Evolutionary conservation across 1,284 basidiomycete species (phyloP).

Genomic region (Malassezia vespertilionis): DNA sequence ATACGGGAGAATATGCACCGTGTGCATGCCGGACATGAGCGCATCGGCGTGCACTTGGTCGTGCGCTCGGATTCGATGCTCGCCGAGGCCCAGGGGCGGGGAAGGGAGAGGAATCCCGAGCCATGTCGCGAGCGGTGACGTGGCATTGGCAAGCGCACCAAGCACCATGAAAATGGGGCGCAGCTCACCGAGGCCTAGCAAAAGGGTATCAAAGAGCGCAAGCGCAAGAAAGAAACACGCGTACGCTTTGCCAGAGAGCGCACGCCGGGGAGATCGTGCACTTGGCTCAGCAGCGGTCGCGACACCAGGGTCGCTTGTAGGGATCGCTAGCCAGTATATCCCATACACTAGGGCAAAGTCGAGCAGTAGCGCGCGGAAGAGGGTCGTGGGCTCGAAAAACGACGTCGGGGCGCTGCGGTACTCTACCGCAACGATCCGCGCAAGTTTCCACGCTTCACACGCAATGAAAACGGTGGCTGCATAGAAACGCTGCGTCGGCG

Average conservation of each 20-base stretch:
- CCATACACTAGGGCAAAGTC: slow-evolving; percentile 16
- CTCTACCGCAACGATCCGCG: slow-evolving; percentile 2
- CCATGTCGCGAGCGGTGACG: not conserved
- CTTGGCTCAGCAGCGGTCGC: not conserved
- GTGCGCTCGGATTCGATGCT: slow-evolving; percentile 47
- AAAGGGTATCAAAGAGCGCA: slow-evolving; percentile 19
- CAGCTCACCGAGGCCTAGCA: slow-evolving; percentile 19
- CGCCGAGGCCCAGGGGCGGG: slow-evolving; percentile 47
- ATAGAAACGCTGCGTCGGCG: slow-evolving; percentile 54
- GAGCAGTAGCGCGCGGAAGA: slow-evolving; percentile 12
- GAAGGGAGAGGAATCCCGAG: slow-evolving; percentile 40
- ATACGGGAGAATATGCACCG: slow-evolving; percentile 69
- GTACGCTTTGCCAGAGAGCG: slow-evolving; percentile 18
- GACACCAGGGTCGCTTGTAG: slow-evolving; percentile 47
- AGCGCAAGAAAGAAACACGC: slow-evolving; percentile 21
- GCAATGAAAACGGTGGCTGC: slow-evolving; percentile 51
- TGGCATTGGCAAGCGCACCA: no score
- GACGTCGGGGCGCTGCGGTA: not conserved
- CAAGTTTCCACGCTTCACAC: slow-evolving; percentile 48
- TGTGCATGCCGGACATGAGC: slow-evolving; percentile 76
- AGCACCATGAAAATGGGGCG: slow-evolving; percentile 15
- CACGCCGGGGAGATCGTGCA: no score
- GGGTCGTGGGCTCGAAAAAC: slow-evolving; percentile 3
- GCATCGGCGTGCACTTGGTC: slow-evolving; percentile 46
- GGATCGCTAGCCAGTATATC: slow-evolving; percentile 53